Base-by-base conservation (phyloP, 1,139 yeast genomes). In the Scheffersomyces insectosa region DNA sequence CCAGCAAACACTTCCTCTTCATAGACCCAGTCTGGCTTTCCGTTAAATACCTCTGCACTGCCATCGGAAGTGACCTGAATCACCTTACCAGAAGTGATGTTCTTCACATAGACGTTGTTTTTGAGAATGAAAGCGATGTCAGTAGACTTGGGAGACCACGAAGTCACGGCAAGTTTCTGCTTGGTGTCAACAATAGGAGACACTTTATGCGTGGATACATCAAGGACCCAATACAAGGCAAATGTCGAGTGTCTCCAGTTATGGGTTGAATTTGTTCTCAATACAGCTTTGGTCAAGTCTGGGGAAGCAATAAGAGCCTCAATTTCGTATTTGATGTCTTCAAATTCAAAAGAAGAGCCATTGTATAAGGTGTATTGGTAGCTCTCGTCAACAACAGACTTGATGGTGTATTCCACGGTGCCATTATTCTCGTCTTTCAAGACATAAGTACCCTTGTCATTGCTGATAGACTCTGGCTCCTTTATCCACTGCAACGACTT, bases 401-500 rank as follows among this genome's bases (percentile, higher is more conserved):
- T 75, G 36, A 80, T 68, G 16, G 70, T 58, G 48, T 77, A 80
- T 27, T 58, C 59, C 11, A 62, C 56, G 29, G 59, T 52, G 27
- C 62, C 62, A 33, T 41, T 41, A 28, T 62, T 51, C 11, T 51
- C 53, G 5, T 46, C 57, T 31, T 63, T 66, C 20, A 77, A 66
- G 29, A 80, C 71, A 52, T 75, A 80, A 10, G 82, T 79, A n/a
- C 85, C 86, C 45, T 72, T 68, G 52, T 80, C 85, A 47, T 75
- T 60, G 23, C 58, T 47, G 39, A 61, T 47, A 1, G 75, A 64
- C 34, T 68, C 70, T 1, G 82, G 79, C 14, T 78, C 78, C 39
- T 68, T 68, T 39, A 85, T 77, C 93, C 93, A 85, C 57, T 85
- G 90, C 16, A 85, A 66, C n/a, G 72, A 62, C 46, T 77, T 75